phyloP scores from a whole-genome alignment of 345 rosid genomes.

The Brassica nigra region DNA sequence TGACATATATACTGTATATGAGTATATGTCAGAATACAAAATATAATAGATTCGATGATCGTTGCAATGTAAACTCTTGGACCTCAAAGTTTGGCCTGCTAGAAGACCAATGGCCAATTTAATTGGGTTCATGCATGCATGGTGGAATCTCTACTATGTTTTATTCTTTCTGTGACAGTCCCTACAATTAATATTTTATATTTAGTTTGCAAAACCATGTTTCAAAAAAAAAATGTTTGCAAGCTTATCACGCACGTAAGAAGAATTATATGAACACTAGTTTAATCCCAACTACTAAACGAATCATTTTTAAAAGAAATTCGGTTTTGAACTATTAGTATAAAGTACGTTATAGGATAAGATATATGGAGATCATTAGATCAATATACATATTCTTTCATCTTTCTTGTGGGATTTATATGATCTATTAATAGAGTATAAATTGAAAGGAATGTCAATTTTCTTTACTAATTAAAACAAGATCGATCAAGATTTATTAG shows the following conservation, averaged over 20 bases:
- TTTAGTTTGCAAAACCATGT: background rate
- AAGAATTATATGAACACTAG: background rate
- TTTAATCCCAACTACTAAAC: background rate
- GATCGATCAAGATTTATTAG: background rate
- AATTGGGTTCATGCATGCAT: background rate
- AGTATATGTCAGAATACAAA: background rate
- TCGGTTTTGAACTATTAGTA: too few species aligned
- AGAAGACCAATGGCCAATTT: background rate
- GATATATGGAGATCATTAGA: background rate
- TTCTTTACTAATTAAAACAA: background rate
- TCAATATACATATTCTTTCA: background rate
- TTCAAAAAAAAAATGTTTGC: too few species aligned
- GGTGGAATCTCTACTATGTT: background rate
- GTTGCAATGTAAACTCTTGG: background rate
- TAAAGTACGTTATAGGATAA: background rate
- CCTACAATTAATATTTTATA: background rate
- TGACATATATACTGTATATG: background rate
- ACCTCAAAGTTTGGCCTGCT: background rate
- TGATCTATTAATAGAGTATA: background rate
- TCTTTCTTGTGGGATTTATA: background rate
- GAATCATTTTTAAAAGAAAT: background rate
- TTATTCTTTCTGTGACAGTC: background rate
- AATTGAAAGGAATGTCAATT: background rate
- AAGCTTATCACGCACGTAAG: background rate
- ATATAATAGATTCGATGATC: background rate